Evolutionary conservation across 352 stramenopile species (phyloP).

Genomic region (Globisporangium solare): DNA sequence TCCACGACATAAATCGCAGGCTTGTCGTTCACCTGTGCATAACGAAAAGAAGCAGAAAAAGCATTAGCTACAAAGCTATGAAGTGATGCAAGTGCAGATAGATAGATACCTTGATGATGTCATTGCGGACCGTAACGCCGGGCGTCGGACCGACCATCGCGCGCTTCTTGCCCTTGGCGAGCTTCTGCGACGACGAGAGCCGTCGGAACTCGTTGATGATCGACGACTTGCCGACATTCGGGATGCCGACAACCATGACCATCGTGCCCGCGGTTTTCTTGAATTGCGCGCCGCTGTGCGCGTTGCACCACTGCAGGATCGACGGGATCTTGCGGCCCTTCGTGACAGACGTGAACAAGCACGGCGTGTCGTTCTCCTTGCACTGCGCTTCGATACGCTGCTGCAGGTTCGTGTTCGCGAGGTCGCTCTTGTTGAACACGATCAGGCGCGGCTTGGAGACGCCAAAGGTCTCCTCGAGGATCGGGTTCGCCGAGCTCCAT

Average conservation of each 20-base stretch:
- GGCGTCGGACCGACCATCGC: slow-evolving; percentile 78
- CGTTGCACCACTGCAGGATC: slow-evolving; percentile 80
- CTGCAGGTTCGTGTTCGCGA: slow-evolving; percentile 85
- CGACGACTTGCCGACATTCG: slow-evolving; percentile 89
- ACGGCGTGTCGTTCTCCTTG: slow-evolving; percentile 37
- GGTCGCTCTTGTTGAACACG: slow-evolving; percentile 86
- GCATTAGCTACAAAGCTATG: background rate
- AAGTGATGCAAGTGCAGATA: background rate
- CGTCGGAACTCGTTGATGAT: slow-evolving; percentile 87
- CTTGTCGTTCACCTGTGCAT: slow-evolving; percentile 67
- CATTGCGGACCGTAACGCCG: slow-evolving; percentile 81
- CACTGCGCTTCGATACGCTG: slow-evolving; percentile 65
- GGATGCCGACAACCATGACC: slow-evolving; percentile 87
- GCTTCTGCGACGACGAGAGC: slow-evolving; percentile 62
- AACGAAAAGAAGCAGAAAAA: too few relatives aligned
- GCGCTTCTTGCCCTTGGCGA: slow-evolving; percentile 79
- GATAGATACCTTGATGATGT: slow-evolving; percentile 82
- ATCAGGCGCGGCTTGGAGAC: slow-evolving; percentile 76
- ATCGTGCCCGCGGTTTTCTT: slow-evolving; percentile 81
- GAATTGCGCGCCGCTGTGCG: slow-evolving; percentile 72
- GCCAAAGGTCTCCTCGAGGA: slow-evolving; percentile 72
- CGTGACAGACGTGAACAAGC: slow-evolving; percentile 77
- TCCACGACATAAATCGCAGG: slow-evolving; percentile 87
- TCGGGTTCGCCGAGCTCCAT: slow-evolving; percentile 77
- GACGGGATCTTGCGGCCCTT: slow-evolving; percentile 70